Evolutionary conservation across 176 grass and related monocot species (phyloP), one percentile per base, ranked within the genome.

Genomic region (Oryza longistaminata): DNA sequence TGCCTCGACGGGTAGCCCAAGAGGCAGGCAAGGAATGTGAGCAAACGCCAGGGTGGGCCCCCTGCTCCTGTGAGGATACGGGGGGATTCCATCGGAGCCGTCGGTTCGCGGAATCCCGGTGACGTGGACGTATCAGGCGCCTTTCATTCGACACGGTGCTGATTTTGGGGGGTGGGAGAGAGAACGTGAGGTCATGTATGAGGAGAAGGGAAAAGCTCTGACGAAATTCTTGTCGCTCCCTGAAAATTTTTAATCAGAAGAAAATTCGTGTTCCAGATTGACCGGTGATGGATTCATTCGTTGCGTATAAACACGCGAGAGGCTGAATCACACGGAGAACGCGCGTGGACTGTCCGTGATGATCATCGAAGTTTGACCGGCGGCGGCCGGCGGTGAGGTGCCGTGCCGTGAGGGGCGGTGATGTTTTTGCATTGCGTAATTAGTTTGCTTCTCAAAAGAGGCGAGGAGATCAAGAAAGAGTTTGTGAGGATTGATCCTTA

Each of bases 21-120:
- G 50, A 31, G 53, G 81, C 4, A 79, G 53, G 81, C 7, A 79
- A 29, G 39, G 86, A 66, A 79, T 31, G 46, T 78, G 80, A 40
- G 46, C 2, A 0, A 34, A 2, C 1, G 12, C 26, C 26, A 11
- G 29, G 80, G 71, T 42, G 37, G 86, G 66, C 53, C 14, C 14
- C n/a, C 5, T 48, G 7, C 21, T 77, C 33, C 27, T 27, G 86
- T 11, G 39, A n/a, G 42, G 24, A 11, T 11, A 1, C 15, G 34
- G 60, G 76, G 27, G 29, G 29, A 16, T 9, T 11, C 71, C 24
- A 67, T 33, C 68, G 15, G 68, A 74, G 70, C 43, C 71, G 43
- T 73, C 22, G 61, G 24, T 13, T 31, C 8, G 61, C 16, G 40
- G 62, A 24, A 66, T 67, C 40, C 40, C 62, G 22, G 22, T 79